These are phyloP conservation scores for Solanum acaule DNA, from an alignment of 257 asterid species.

Conservation along the genomic window DNA sequence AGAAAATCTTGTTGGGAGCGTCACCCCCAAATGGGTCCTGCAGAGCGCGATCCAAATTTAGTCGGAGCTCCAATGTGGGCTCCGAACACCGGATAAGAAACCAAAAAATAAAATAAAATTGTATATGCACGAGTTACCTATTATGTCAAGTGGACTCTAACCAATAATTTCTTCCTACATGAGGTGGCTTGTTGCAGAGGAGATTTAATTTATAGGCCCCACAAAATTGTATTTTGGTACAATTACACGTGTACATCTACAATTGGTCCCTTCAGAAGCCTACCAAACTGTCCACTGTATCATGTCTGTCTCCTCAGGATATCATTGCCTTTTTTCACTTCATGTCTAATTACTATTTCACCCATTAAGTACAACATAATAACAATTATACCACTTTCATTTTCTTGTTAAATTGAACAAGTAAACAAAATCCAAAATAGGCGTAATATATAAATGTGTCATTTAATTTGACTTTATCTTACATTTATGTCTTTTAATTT, in stretches of 20 bases:
- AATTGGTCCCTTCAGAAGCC: background rate
- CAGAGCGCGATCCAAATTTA: too few relatives aligned
- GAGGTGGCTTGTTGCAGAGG: background rate
- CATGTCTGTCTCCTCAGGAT: background rate
- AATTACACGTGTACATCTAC: background rate
- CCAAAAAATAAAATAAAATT: too few relatives aligned
- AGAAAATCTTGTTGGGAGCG: too few relatives aligned
- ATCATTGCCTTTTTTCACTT: background rate
- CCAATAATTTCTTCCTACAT: background rate
- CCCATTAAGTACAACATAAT: background rate
- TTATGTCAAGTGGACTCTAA: too few relatives aligned
- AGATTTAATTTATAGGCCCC: background rate
- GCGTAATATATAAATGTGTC: background rate
- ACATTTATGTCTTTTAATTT: too few relatives aligned
- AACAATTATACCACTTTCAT: background rate
- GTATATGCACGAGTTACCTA: too few relatives aligned
- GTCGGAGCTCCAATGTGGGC: fast-evolving
- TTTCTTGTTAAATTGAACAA: background rate
- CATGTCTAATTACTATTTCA: background rate
- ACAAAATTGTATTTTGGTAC: background rate
- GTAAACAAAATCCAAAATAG: background rate
- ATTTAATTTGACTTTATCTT: too few relatives aligned
- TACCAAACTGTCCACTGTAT: background rate
- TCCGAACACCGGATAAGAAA: fast-evolving
- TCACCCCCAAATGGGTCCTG: too few relatives aligned